Evolutionary conservation across 345 rosid species (phyloP).

Genomic region (Gossypium raimondii): DNA sequence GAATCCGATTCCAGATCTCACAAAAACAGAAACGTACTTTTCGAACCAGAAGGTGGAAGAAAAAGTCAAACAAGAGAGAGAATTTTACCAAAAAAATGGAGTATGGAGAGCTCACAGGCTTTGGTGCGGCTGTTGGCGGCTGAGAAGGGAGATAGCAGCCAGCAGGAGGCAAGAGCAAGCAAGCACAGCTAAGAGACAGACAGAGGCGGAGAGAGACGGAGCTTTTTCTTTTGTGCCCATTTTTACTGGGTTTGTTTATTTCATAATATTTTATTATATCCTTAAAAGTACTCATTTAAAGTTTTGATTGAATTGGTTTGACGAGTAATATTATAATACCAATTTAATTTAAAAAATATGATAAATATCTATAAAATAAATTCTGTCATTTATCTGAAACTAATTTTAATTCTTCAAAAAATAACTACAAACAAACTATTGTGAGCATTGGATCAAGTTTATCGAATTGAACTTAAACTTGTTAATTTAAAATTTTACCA

Average conservation of each 20-base stretch:
- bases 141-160: neutral
- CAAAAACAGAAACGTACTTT: neutral
- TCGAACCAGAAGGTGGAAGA: neutral
- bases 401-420: too few species aligned
- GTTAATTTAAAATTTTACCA: too few species aligned
- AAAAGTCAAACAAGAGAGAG: neutral
- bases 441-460: neutral
- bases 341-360: neutral
- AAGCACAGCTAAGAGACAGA: constrained; percentile 7
- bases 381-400: too few species aligned
- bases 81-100: neutral
- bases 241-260: neutral
- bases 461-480: too few species aligned
- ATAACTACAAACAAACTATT: too few species aligned
- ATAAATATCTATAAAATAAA: neutral
- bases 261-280: neutral
- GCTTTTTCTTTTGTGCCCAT: neutral
- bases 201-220: neutral
- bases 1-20: constrained; percentile 4
- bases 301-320: neutral
- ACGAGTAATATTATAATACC: neutral
- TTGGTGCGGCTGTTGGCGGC: neutral
- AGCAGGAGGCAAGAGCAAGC: neutral
- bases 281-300: too few species aligned
- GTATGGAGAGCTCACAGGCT: neutral